Evolutionary conservation across 1,284 basidiomycete genomes (phyloP).

Genomic region (Leccinum subspadiceum): DNA sequence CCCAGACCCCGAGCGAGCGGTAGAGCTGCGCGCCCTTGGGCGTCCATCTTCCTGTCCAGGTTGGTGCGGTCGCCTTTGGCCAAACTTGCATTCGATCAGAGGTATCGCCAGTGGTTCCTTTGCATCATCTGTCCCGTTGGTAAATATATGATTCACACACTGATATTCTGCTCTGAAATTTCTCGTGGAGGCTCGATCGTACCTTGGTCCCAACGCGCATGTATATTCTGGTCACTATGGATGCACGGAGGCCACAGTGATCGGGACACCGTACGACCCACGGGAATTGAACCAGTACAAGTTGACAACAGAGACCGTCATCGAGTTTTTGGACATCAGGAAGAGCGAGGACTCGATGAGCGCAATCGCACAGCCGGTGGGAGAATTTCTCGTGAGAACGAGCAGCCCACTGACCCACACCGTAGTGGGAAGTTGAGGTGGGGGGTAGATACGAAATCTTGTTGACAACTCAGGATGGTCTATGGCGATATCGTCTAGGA

Average conservation of each 20-base stretch:
- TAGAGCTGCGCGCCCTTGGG: not conserved
- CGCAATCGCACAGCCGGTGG: not conserved
- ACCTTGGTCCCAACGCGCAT: not conserved
- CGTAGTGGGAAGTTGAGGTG: constrained; percentile 1
- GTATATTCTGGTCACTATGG: not conserved
- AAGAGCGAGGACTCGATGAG: not conserved
- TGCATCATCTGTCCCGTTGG: not conserved
- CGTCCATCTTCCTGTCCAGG: not conserved
- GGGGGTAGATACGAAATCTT: not conserved
- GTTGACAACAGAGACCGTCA: not conserved
- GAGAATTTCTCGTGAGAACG: not conserved
- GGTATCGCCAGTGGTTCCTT: not conserved
- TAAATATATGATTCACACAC: not conserved
- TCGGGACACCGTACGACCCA: not conserved
- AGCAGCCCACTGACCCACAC: not conserved
- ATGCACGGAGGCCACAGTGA: not conserved
- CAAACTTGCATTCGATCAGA: not conserved
- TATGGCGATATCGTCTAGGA: constrained; percentile 1
- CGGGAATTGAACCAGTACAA: not conserved
- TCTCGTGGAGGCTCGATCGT: not conserved
- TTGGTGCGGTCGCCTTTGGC: constrained; percentile 1
- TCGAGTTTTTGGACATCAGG: not conserved
- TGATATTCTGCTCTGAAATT: not conserved
- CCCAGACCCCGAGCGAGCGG: not conserved
- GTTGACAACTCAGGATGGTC: not conserved